phyloP scores from a whole-genome alignment of 225 moss, liverwort and hornwort genomes.

The Sphagnum tenellum region DNA sequence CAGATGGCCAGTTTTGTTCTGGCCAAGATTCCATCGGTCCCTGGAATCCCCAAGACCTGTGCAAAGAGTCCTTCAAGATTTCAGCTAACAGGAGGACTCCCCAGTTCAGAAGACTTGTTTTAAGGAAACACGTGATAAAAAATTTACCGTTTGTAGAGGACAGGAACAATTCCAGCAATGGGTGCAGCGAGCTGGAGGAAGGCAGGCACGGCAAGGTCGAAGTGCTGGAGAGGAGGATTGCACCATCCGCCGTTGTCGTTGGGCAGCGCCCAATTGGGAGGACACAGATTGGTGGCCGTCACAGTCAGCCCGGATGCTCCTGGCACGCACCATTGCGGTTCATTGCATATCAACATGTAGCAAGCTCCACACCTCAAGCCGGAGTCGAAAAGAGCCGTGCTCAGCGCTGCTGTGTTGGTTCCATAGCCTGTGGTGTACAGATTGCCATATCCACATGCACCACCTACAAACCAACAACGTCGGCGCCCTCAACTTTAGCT shows the following conservation, averaged over 20 bases:
- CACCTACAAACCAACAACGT: conserved; percentile 19
- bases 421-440: conserved; percentile 56
- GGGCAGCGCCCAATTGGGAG: conserved; percentile 19
- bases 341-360: conserved; percentile 43
- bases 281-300: conserved; percentile 53
- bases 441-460: conserved; percentile 62
- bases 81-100: too few species aligned
- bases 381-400: conserved; percentile 49
- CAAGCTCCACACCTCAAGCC: conserved; percentile 61
- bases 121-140: too few species aligned
- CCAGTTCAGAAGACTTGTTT: too few species aligned
- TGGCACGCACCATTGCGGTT: conserved; percentile 44
- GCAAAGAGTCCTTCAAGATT: too few species aligned
- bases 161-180: too few species aligned
- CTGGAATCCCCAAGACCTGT: too few species aligned
- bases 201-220: conserved; percentile 30
- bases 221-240: conserved; percentile 50
- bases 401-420: conserved; percentile 55
- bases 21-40: too few species aligned
- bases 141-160: too few species aligned
- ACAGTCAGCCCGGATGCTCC: conserved; percentile 20
- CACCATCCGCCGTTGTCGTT: conserved; percentile 41
- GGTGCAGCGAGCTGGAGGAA: too few species aligned
- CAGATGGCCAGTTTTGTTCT: too few species aligned
- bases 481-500: too few species aligned